phyloP scores from a whole-genome alignment of 257 asterid species.

The Craterostigma plantagineum region DNA sequence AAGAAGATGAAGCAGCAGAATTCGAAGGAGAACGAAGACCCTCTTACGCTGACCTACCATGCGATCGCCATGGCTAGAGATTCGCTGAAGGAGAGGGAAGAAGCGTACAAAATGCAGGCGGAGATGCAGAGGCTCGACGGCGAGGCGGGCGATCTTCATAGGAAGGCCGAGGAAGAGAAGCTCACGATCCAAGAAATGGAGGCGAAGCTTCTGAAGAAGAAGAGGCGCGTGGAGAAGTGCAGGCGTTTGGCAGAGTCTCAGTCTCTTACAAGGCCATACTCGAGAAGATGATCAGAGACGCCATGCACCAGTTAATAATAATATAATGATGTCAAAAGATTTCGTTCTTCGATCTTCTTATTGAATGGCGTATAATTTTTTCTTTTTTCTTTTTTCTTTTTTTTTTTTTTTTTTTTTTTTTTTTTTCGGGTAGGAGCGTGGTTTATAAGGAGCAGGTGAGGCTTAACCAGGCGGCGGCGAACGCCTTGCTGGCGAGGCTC shows the following conservation, averaged over 20 bases:
- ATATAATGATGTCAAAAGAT: too few species aligned
- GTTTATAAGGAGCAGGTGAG: slow-evolving; percentile 92
- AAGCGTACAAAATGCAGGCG: slow-evolving; percentile 54
- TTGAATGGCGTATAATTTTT: too few species aligned
- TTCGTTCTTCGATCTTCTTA: too few species aligned
- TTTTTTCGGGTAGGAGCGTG: slow-evolving; percentile 47
- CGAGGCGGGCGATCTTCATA: slow-evolving; percentile 44
- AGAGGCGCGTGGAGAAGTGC: slow-evolving; percentile 76
- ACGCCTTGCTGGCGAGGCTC: slow-evolving; percentile 80
- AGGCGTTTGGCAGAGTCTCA: slow-evolving; percentile 79
- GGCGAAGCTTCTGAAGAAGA: slow-evolving; percentile 47
- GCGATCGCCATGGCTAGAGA: slow-evolving; percentile 81
- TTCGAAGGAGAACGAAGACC: slow-evolving; percentile 53
- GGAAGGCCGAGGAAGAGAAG: slow-evolving; percentile 66
- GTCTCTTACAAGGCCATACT: slow-evolving; percentile 67
- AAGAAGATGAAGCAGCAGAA: slow-evolving; percentile 39
- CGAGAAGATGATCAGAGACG: slow-evolving; percentile 98
- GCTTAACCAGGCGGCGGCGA: slow-evolving; percentile 87
- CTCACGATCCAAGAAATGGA: slow-evolving; percentile 65
- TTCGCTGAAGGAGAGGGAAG: slow-evolving; percentile 72
- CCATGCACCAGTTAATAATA: slow-evolving; percentile 99
- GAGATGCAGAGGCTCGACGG: slow-evolving; percentile 63
- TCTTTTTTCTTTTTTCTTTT: too few species aligned
- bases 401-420: too few species aligned
- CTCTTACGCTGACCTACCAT: slow-evolving; percentile 42